A percentile compares a stretch with the other conserved stretches of the same genome.
Conservation (phyloP, 2,329 filamentous ascomycete species). For the Pseudogymnoascus destructans region DNA sequence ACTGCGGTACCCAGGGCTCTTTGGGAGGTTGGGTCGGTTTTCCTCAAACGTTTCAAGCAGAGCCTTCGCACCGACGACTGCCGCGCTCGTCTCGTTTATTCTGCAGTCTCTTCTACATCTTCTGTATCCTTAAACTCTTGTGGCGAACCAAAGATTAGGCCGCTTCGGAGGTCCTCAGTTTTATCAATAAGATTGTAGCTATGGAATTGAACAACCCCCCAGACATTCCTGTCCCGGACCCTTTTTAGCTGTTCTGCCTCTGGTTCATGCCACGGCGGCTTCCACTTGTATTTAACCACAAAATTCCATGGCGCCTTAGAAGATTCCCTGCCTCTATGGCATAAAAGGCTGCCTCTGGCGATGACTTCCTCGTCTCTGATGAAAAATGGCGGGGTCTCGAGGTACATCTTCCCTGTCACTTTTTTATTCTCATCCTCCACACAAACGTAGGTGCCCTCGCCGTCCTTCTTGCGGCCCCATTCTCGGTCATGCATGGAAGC, state of each 20-base stretch:
- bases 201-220: constrained; percentile 23
- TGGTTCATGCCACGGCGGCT: constrained; percentile 22
- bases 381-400: neutral
- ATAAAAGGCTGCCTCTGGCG: constrained; percentile 25
- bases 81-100: neutral
- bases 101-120: neutral
- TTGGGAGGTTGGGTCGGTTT: neutral
- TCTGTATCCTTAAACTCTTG: constrained; percentile 16
- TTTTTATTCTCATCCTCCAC: constrained; percentile 23
- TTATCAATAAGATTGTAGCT: constrained; percentile 21
- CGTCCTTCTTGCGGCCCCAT: constrained; percentile 21
- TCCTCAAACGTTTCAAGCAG: neutral
- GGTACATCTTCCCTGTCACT: constrained; percentile 25
- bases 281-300: constrained; percentile 28
- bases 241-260: constrained; percentile 26
- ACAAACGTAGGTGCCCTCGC: constrained; percentile 19
- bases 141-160: constrained; percentile 18
- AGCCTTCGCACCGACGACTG: constrained; percentile 8
- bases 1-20: neutral
- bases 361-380: constrained; percentile 14
- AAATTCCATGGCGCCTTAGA: constrained; percentile 21
- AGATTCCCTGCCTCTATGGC: constrained; percentile 23
- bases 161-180: constrained; percentile 20
- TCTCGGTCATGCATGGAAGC: constrained; percentile 24
- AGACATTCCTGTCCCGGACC: constrained; percentile 22